Base-by-base conservation (phyloP, 1,139 yeast genomes). In the Blastobotrys ciferrii region DNA sequence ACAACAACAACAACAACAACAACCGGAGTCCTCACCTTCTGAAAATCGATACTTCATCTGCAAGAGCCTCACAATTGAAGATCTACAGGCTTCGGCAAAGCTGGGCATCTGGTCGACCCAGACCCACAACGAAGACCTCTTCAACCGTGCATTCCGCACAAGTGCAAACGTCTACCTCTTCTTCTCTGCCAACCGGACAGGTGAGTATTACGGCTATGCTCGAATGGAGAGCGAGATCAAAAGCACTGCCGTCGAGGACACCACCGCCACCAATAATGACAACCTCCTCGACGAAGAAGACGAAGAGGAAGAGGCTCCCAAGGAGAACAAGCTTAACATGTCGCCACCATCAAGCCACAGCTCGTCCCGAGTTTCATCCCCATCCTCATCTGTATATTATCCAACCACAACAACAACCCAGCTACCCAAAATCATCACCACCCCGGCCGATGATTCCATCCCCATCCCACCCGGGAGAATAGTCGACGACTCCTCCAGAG, bases 161-260 rank as follows among this genome's bases (percentile, higher is more conserved):
- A 56, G 65, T 31, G 63, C 65, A 36, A 63, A 66, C 48, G 73
- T 70, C 11, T 69, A 67, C 49, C 53, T 70, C n/a, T 65, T 71
- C 31, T 70, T 70, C 50, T 66, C 72, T 5, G 74, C 72, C 15
- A 71, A 71, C 51, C 57, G 72, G 17, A 62, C 71, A 2, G 69
- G 73, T 2, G 66, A 65, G 28, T 71, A 67, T 48, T 69, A 58
- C 47, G 74, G 74, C 12, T 67, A 68, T 48, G 75, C 74, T n/a
- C 55, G 69, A 32, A 67, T 70, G 70, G 62, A 58, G 28, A 50
- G 59, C 20, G 57, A 51, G 25, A 59, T 65, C 11, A 15, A 28
- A 11, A n/a, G n/a, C n/a, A n/a, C n/a, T n/a, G 37, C 15, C 3
- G 19, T 30, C 2, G 20, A 17, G 11, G 38, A 36, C 7, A 37